Percentiles rank a stretch among this genome's conserved stretches.
phyloP scores from a whole-genome alignment of 192 early-diverging fungal species.

The Podila verticillata region DNA sequence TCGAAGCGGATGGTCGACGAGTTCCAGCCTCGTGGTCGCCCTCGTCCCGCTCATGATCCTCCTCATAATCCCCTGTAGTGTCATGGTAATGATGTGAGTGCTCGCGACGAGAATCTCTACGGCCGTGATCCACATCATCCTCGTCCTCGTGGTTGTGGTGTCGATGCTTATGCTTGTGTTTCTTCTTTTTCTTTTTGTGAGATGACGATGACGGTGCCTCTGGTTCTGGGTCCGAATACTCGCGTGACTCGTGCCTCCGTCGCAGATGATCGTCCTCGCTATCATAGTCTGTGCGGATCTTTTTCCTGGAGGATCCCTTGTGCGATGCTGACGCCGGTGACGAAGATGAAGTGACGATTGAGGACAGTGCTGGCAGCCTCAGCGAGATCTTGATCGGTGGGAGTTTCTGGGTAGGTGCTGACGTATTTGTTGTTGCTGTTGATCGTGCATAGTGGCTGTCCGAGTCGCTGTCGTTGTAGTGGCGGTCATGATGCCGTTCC shows the following conservation, averaged over 20 bases:
- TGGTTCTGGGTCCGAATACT: conserved; percentile 3
- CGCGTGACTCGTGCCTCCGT: not conserved
- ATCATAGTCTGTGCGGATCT: not conserved
- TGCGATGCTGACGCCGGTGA: not conserved
- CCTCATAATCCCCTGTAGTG: not conserved
- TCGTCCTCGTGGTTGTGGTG: conserved; percentile 18
- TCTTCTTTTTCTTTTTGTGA: conserved; percentile 47
- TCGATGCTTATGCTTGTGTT: conserved; percentile 37
- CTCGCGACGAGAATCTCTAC: not conserved
- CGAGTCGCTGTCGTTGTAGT: conserved; percentile 4
- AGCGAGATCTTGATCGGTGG: conserved; percentile 48
- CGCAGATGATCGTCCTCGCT: not conserved
- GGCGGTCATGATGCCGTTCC: conserved; percentile 5
- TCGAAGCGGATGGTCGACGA: not conserved
- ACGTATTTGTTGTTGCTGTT: not conserved
- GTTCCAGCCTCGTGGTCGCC: conserved; percentile 13
- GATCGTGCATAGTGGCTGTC: not conserved
- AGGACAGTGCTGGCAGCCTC: conserved; percentile 21
- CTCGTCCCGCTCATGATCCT: conserved; percentile 6
- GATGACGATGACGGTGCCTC: conserved; percentile 5
- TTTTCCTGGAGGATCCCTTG: not conserved
- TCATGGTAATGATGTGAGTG: conserved; percentile 2
- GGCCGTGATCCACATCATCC: not conserved
- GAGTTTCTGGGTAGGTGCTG: conserved; percentile 9
- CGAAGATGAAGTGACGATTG: conserved; percentile 1